Base-by-base conservation (phyloP, 2,329 filamentous ascomycete genomes). In the Calonectria crousiana region DNA sequence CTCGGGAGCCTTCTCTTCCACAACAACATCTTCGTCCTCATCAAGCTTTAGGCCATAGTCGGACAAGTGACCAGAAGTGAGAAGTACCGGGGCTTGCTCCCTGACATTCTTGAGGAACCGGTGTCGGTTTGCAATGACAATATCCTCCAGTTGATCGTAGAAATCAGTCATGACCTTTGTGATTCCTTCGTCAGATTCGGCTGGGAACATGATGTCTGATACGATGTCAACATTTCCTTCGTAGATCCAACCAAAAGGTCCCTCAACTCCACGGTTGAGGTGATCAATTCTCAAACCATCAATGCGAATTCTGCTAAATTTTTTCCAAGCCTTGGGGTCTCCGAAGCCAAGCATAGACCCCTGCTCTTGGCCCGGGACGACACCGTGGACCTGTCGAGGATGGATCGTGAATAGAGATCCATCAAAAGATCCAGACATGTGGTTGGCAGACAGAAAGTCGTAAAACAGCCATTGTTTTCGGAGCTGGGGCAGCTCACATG, bases 391-490 rank as follows among this genome's bases (percentile, higher is more conserved):
- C 84, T 98, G 97, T 23, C 95, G 92, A 6, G 96, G 97, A 83
- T 99, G 97, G 60, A 99, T 98, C 0, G 96, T 98, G 84, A 99
- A 99, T 3, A 99, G 89, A 0, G 97, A 98, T 70, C 97, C 95
- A 82, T 99, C 97, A 79, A 95, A 98, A 0, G 95, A 97, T 2
- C 97, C 97, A 16, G 95, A 98, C 92, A 98, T 98, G 84, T 97
- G 96, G 82, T 95, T 98, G 23, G 97, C 97, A 0, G 95, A 97
- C 34, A 99, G 86, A 79, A 99, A 97, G 84, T 99, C 97, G 87
- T 99, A 99, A 84, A 98, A 98, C 0, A 99, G 89, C 94, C 95
- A 99, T 81, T 98, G 96, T 82, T 98, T 98, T 67, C 97, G 92
- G 60, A 99, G 87, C 80, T 97, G 94, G 1, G 97, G 96, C 49